Conservation (phyloP, 2,329 filamentous ascomycete genomes). For the Elsinoe perseae region DNA sequence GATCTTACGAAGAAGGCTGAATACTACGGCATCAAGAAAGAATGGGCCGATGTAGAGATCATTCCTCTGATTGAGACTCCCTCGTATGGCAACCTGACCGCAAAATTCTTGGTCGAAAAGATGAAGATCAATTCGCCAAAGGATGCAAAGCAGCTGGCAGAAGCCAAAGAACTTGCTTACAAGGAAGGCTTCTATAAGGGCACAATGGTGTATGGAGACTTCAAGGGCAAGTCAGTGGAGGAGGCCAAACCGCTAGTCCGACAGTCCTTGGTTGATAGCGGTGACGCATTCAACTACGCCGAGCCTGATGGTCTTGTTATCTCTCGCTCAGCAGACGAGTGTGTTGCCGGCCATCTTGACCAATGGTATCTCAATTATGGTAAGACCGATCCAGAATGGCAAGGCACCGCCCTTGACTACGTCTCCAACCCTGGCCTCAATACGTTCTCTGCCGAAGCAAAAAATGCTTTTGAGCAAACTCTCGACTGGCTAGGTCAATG, state of each 20-base stretch:
- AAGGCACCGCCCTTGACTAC: constrained; percentile 62
- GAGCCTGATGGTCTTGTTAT: constrained; percentile 88
- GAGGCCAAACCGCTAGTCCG: constrained; percentile 79
- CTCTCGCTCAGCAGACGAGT: constrained; percentile 83
- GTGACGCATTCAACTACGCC: constrained; percentile 81
- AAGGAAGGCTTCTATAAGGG: constrained; percentile 98
- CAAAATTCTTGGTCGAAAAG: constrained; percentile 76
- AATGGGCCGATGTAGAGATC: constrained; percentile 90
- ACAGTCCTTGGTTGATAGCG: constrained; percentile 65
- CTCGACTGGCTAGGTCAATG: constrained; percentile 91
- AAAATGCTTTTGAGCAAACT: constrained; percentile 65
- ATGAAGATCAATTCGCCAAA: constrained; percentile 97
- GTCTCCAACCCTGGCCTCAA: constrained; percentile 65
- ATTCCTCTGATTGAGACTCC: constrained; percentile 84
- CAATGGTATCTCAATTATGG: constrained; percentile 99
- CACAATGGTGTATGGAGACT: constrained; percentile 78
- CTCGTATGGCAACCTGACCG: constrained; percentile 75
- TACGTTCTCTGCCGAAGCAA: constrained; percentile 59
- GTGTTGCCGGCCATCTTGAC: constrained; percentile 84
- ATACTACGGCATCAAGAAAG: constrained; percentile 91
- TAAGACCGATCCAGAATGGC: constrained; percentile 67
- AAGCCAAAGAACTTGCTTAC: constrained; percentile 94
- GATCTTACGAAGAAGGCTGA: constrained; percentile 93
- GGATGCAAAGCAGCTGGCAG: constrained; percentile 78
- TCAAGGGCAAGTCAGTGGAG: constrained; percentile 78